Evolutionary conservation across 73 alveolate species (phyloP).

Genomic region (Tetrahymena thermophila): DNA sequence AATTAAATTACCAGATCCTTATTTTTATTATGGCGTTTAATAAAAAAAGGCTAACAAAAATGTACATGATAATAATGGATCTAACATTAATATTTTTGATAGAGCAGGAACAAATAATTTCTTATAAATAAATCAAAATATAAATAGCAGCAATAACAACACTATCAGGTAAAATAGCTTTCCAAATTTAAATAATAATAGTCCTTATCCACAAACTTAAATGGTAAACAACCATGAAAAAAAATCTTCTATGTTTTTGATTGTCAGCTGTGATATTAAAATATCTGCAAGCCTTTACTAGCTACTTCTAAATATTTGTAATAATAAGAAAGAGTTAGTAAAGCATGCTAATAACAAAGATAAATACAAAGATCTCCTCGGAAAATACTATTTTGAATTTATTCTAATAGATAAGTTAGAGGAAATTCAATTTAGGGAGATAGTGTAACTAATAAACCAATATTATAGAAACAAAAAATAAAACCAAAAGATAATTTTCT

Average conservation of each 20-base stretch:
- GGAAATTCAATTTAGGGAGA: background rate
- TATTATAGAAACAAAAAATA: background rate
- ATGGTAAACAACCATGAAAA: background rate
- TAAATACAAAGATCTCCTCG: background rate
- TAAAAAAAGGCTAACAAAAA: background rate
- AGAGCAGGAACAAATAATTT: background rate
- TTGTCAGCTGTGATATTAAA: background rate
- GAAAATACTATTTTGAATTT: background rate
- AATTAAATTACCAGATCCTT: background rate
- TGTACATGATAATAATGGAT: background rate
- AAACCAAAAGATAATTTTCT: background rate
- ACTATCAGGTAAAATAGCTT: background rate
- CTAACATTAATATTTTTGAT: background rate
- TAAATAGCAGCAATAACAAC: background rate
- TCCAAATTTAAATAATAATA: background rate
- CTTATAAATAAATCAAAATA: background rate
- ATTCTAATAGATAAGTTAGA: background rate
- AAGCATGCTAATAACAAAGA: background rate
- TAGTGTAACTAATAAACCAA: background rate
- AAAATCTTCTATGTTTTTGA: background rate
- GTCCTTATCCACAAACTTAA: background rate
- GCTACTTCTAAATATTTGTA: background rate
- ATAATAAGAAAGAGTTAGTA: background rate
- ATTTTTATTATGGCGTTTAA: background rate
- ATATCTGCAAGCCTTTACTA: background rate